Base-by-base conservation (phyloP, 257 asterid genomes). In the Scutellaria baicalensis region DNA sequence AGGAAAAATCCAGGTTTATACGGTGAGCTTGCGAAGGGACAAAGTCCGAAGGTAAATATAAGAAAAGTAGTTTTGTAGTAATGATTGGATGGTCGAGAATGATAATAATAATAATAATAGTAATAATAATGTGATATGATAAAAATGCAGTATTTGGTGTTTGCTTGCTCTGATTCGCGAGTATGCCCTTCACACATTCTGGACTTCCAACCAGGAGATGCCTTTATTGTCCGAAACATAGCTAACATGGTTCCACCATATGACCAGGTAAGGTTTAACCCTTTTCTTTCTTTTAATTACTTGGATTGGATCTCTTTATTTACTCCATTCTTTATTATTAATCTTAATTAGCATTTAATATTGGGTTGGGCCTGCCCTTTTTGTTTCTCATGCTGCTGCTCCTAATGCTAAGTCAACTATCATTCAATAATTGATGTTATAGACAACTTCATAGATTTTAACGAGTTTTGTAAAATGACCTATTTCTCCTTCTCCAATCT, bases 191-290 rank as follows among this genome's bases (percentile, higher is more conserved):
- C 92, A 8, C 80, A 68, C 70, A 21, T 86, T 56, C 83, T 86
- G 18, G 78, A 82, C 54, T 86, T 84, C 65, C 82, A 84, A 64
- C 92, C 86, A 0, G 92, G 92, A 17, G 92, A 86, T 68, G 92
- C 92, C 16, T 86, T 86, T 45, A 45, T 84, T 75, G 85, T 80
- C 64, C 72, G 92, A 42, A 86, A 82, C 75, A 84, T 86, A 1
- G 89, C 92, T 17, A 86, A 78, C 76, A 82, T 86, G 92, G 89
- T 86, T 54, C 92, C 92, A 56, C 83, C 89, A 21, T 83, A 54
- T 76, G 86, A 86, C 71, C 59, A 7, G 86, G 84, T 82, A 69
- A 52, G 18, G 0, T 10, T 2, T 16, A 8, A 14, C 44, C 21
- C 14, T 6, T 58, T 43, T 63, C 3, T 9, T 17, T 35, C 10